A percentile compares a stretch with the other conserved stretches of the same genome.
Evolutionary conservation across 192 early-diverging fungal species (phyloP).

Genomic region (Podila clonocystis): DNA sequence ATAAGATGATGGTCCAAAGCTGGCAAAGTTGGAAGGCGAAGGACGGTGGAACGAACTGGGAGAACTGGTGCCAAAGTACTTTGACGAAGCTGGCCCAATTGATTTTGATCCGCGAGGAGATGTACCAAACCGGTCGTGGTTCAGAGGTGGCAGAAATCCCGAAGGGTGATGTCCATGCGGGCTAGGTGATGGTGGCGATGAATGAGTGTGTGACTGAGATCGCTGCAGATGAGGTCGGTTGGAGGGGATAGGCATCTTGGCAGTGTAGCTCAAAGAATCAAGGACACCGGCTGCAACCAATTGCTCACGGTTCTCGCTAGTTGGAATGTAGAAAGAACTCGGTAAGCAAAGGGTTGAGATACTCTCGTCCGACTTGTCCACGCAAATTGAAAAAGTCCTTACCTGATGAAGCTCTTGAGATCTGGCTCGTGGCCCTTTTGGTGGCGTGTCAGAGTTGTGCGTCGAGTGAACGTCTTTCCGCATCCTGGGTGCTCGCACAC

Average conservation of each 20-base stretch:
- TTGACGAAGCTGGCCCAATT: slow-evolving; percentile 29
- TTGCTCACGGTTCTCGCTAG: slow-evolving; percentile 47
- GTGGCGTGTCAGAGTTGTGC: slow-evolving; percentile 73
- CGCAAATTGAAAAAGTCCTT: neutral
- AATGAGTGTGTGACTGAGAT: slow-evolving; percentile 19
- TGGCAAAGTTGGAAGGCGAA: slow-evolving; percentile 1
- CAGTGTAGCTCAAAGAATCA: slow-evolving; percentile 44
- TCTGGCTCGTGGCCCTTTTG: slow-evolving; percentile 64
- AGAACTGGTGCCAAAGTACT: slow-evolving; percentile 47
- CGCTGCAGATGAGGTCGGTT: slow-evolving; percentile 14
- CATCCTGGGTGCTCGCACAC: slow-evolving; percentile 74
- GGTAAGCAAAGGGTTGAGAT: too few relatives aligned
- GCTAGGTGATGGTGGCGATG: slow-evolving; percentile 49
- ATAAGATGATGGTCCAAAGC: neutral
- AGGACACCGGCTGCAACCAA: slow-evolving; percentile 41
- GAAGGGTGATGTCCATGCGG: slow-evolving; percentile 18
- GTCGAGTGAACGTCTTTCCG: slow-evolving; percentile 77
- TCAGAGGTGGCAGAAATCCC: slow-evolving; percentile 29
- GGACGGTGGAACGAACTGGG: slow-evolving; percentile 30
- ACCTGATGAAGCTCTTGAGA: slow-evolving; percentile 57
- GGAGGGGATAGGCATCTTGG: slow-evolving; percentile 48
- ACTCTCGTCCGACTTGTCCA: too few relatives aligned
- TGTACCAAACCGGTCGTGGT: slow-evolving; percentile 25
- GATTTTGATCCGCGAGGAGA: slow-evolving; percentile 23
- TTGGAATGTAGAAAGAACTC: too few relatives aligned